Percentiles rank a stretch among this genome's conserved stretches.
These are phyloP conservation scores for Coniosporium apollinis DNA, from an alignment of 495 filamentous ascomycete genomes.

Conservation along the genomic window DNA sequence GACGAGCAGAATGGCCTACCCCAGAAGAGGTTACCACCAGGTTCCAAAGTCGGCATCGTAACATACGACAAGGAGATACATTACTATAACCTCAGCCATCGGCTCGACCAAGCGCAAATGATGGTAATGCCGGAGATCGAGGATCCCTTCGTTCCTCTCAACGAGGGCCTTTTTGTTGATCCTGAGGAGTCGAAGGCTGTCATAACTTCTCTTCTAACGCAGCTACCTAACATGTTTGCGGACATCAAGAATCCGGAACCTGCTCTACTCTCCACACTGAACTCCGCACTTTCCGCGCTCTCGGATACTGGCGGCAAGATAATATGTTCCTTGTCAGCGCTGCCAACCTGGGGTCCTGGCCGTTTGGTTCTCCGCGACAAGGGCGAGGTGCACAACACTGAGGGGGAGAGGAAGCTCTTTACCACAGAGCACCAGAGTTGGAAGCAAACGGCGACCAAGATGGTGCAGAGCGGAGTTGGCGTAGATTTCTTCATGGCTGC, in stretches of 20 bases:
- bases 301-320: conserved; percentile 83
- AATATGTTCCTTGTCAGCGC: conserved; percentile 62
- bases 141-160: conserved; percentile 88
- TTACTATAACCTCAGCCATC: conserved; percentile 83
- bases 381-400: conserved; percentile 66
- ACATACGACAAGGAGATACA: conserved; percentile 93
- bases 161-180: conserved; percentile 87
- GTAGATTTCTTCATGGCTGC: conserved; percentile 89
- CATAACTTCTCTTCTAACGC: conserved; percentile 66
- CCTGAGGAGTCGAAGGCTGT: conserved; percentile 79
- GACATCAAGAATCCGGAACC: conserved; percentile 77
- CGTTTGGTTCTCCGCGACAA: conserved; percentile 72
- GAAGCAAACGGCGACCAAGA: conserved; percentile 66
- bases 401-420: conserved; percentile 84
- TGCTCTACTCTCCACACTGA: conserved; percentile 66
- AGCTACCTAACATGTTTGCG: conserved; percentile 71
- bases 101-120: conserved; percentile 85
- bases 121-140: conserved; percentile 97
- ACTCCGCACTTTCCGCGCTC: conserved; percentile 64
- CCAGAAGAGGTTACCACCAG: conserved; percentile 48
- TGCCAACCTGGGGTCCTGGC: conserved; percentile 85
- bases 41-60: conserved; percentile 82
- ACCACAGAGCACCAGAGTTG: conserved; percentile 76
- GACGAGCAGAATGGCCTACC: conserved; percentile 30
- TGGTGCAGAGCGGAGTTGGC: conserved; percentile 78